Evolutionary conservation across 2,329 filamentous ascomycete species (phyloP).

Genomic region (Graphilbum fragrans): DNA sequence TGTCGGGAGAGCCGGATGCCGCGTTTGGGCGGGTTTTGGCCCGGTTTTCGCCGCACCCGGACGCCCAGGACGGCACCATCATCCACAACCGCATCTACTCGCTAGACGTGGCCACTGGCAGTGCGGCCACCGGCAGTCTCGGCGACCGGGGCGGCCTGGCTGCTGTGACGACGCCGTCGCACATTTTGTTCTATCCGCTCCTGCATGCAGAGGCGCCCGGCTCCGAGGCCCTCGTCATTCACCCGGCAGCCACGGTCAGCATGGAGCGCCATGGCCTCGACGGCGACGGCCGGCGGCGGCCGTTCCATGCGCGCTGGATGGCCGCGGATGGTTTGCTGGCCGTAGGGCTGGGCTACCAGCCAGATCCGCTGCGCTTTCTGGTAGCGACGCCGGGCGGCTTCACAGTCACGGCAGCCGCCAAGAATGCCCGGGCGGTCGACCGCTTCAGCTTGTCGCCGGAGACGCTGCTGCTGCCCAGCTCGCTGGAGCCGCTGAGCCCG

Average conservation of each 20-base stretch:
- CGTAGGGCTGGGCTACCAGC: slow-evolving; percentile 29
- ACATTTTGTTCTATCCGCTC: slow-evolving; percentile 22
- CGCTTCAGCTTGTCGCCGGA: slow-evolving; percentile 14
- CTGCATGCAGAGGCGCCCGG: slow-evolving; percentile 4
- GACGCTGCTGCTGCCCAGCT: slow-evolving; percentile 18
- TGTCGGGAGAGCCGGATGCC: slow-evolving; percentile 23
- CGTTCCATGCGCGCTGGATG: slow-evolving; percentile 31
- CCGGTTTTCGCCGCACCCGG: slow-evolving; percentile 48
- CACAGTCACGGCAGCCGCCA: slow-evolving; percentile 18
- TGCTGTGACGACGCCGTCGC: slow-evolving; percentile 18
- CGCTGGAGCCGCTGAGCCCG: slow-evolving; percentile 31
- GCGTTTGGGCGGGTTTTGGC: slow-evolving; percentile 6
- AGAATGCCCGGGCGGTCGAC: slow-evolving; percentile 9
- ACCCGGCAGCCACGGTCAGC: slow-evolving; percentile 12
- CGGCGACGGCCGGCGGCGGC: slow-evolving; percentile 7
- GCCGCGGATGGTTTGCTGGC: slow-evolving; percentile 29
- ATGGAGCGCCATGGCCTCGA: slow-evolving; percentile 8
- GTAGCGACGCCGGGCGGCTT: slow-evolving; percentile 32
- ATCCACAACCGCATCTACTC: slow-evolving; percentile 24
- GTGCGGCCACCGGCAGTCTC: neutral
- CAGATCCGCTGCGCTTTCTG: slow-evolving; percentile 32
- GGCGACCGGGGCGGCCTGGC: slow-evolving; percentile 12
- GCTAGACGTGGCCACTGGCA: slow-evolving; percentile 15
- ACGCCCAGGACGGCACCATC: slow-evolving; percentile 48
- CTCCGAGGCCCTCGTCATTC: neutral